Evolutionary conservation across 179 eudicot species (phyloP), one percentile per base, ranked within the genome.

Genomic region (Vitellaria paradoxa): DNA sequence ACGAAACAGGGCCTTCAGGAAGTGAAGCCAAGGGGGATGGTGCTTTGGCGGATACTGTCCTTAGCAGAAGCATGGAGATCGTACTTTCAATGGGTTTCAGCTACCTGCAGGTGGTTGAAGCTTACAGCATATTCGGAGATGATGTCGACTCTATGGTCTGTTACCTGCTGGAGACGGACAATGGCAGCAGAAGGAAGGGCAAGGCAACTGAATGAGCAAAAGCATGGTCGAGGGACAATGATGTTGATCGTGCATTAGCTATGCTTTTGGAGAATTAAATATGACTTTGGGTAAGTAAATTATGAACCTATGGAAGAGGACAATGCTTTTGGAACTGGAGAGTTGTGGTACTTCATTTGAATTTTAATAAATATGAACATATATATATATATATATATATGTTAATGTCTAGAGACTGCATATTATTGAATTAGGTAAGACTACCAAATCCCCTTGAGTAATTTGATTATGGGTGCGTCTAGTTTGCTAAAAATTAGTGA

Each of bases 91-190:
- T 94, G 99, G 99, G 98, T 8, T 96, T 96, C 87, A 88, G 93
- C 85, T 94, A 96, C 80, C 50, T 93, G 84, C 99, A 94, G 84
- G 98, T 80, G 18, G 79, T 94, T 1, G 98, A 96, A 78, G 99
- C 99, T 14, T 92, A 92, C 85, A 92, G 89, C 82, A 86, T 96
- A 79, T 96, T 96, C 64, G 98, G 99, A 40, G 99, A 96, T 5
- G 97, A 96, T 76, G 92, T 92, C 10, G 99, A 96, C 80, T 93
- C 99, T 49, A 87, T 96, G 97, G 91, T 96, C 64, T 93, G 94
- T 80, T 96, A 92, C 80, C 81, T 96, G 59, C 42, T 96, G 61
- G 99, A 96, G 79, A 96, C 92, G n/a, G 84, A 90, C 85, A 85
- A 82, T 75, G 86, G 85, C 84, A 86, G 89, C 85, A 84, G 98